Evolutionary conservation across 805 yeast species (phyloP).

Genomic region (Lipomyces anomalus): DNA sequence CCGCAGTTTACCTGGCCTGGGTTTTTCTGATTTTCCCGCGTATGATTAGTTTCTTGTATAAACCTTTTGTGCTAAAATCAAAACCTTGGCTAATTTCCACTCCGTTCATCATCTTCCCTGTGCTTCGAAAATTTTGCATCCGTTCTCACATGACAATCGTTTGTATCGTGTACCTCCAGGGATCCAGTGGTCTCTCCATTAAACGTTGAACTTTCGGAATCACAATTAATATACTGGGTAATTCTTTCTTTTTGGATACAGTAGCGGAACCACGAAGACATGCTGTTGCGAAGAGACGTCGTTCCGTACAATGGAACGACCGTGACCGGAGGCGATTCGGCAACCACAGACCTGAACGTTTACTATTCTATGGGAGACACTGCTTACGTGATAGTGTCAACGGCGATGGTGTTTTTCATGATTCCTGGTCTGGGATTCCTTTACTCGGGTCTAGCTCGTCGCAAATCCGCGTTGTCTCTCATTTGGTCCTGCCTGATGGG

Average conservation of each 20-base stretch:
- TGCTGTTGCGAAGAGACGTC: not conserved
- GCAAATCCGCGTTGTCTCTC: conserved; percentile 87
- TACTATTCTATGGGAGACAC: conserved; percentile 41
- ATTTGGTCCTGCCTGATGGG: conserved; percentile 94
- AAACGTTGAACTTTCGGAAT: not conserved
- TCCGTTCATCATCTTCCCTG: too few species aligned
- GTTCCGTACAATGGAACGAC: conserved; percentile 10
- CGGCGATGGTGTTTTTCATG: conserved; percentile 73
- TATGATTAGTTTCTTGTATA: too few species aligned
- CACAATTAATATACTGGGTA: not conserved
- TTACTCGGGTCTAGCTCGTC: conserved; percentile 92
- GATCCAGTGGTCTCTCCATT: not conserved
- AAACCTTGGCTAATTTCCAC: too few species aligned
- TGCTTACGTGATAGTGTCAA: conserved; percentile 34
- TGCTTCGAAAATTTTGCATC: too few species aligned
- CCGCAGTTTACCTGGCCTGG: too few species aligned
- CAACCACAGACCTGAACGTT: conserved; percentile 63
- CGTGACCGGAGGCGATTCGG: conserved; percentile 77
- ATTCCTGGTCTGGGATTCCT: conserved; percentile 90
- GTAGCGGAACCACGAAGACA: not conserved
- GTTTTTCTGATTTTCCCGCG: too few species aligned
- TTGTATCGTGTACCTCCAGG: too few species aligned
- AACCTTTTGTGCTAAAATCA: too few species aligned
- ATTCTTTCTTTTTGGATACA: not conserved
- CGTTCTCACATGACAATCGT: too few species aligned